These are phyloP conservation scores for Globisporangium nodosum DNA, from an alignment of 352 stramenopile species.

Conservation along the genomic window DNA sequence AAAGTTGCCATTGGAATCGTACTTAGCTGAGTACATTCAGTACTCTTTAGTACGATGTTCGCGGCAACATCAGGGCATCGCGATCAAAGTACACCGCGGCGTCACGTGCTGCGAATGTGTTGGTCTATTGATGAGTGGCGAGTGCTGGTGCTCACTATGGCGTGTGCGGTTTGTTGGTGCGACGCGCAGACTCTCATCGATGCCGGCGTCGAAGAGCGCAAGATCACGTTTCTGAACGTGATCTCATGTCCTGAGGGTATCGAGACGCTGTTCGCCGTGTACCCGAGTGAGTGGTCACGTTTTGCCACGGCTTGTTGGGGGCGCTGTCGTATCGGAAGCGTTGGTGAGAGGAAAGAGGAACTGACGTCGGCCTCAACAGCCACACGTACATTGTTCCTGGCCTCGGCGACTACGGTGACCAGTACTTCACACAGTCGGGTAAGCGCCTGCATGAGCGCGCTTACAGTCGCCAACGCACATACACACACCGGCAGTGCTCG, in stretches of 20 bases:
- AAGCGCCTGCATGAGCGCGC: neutral
- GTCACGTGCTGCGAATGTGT: too few species aligned
- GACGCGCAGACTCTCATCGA: slow-evolving; percentile 65
- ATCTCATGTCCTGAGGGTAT: slow-evolving; percentile 92
- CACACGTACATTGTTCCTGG: slow-evolving; percentile 96
- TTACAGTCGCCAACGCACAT: neutral
- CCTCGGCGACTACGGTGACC: slow-evolving; percentile 94
- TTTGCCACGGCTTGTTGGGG: slow-evolving; percentile 2
- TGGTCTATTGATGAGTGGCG: too few species aligned
- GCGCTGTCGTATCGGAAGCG: neutral
- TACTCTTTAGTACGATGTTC: too few species aligned
- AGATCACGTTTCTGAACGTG: slow-evolving; percentile 95
- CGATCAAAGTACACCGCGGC: too few species aligned
- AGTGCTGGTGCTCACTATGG: neutral
- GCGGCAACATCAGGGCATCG: too few species aligned
- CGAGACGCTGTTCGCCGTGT: slow-evolving; percentile 52
- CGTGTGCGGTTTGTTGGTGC: neutral
- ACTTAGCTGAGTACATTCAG: too few species aligned
- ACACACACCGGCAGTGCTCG: too few species aligned
- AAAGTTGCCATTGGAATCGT: too few species aligned
- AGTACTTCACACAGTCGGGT: slow-evolving; percentile 83
- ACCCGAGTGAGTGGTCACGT: slow-evolving; percentile 59
- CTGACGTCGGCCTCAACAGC: slow-evolving; percentile 75
- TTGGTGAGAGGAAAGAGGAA: neutral
- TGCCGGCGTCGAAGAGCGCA: slow-evolving; percentile 76